Evolutionary conservation across 2,329 filamentous ascomycete genomes (phyloP), one percentile per base, ranked within the genome.

Genomic region (Aureobasidium leucospermi): DNA sequence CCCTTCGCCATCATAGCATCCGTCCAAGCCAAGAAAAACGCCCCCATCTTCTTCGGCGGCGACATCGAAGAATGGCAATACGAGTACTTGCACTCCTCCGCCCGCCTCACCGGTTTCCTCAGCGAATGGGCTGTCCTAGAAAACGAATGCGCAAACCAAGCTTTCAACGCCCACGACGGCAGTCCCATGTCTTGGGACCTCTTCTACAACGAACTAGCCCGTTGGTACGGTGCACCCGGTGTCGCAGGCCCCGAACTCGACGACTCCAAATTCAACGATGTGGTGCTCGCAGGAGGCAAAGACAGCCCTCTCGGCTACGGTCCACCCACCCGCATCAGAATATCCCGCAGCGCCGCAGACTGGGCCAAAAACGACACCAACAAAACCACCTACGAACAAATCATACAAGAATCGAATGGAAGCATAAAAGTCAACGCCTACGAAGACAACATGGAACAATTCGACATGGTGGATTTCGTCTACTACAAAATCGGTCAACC

Each of bases 1-100:
- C 76, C 76, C 0, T 69, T 81, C 6, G 78, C 75, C 4, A 70
- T 82, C 10, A 82, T 82, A 32, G 78, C 78, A 2, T 71, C 74
- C 1, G 76, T 82, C 0, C 73, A 75, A 53, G 75, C 74, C 23
- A 68, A 77, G 46, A 68, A 78, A 9, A 68, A 69, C 13, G 64
- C 74, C 48, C 69, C 70, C 5, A 67, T 82, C 4, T 68, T 71
- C 3, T 82, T 76, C 60, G 77, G 77, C 0, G 73, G 72, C 4
- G 76, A 78, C 49, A 68, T 75, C 38, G 59, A 64, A 6, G 68
- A 74, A 3, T 83, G 78, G 79, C 73, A 79, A 38, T 66, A 65
- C 3, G 67, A 71, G 28, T 66, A 71, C 11, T 73, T 74, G 39
- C 72, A 78, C 61, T 76, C 73, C 46, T 75, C 71, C 2, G 78